These are phyloP conservation scores for Aspergillus bertholletiae DNA, from an alignment of 495 filamentous ascomycete species.

Conservation along the genomic window DNA sequence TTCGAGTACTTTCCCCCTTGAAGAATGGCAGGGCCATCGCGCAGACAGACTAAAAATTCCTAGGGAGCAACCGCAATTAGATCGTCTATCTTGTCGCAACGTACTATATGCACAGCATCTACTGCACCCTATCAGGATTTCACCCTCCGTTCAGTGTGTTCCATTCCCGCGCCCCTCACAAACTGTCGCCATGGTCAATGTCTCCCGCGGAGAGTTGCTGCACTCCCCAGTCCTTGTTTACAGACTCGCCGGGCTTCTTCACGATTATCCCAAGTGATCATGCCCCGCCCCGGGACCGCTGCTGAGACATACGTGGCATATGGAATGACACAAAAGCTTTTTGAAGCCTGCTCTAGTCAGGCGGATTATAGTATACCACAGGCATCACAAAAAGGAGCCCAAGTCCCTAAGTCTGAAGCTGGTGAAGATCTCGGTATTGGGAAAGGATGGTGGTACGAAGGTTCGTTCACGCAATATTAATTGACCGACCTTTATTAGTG, in stretches of 20 bases:
- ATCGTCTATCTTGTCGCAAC: neutral
- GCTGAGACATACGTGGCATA: constrained; percentile 74
- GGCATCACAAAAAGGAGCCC: constrained; percentile 46
- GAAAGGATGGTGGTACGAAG: constrained; percentile 77
- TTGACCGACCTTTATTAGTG: neutral
- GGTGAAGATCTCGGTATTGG: constrained; percentile 78
- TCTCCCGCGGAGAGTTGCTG: neutral
- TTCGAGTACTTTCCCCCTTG: neutral
- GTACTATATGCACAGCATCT: neutral
- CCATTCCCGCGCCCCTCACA: neutral
- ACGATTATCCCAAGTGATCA: constrained; percentile 30
- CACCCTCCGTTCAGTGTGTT: neutral
- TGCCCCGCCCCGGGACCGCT: constrained; percentile 32
- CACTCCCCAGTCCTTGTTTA: neutral
- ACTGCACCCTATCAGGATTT: neutral
- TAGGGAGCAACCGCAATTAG: neutral
- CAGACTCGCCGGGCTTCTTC: constrained; percentile 18
- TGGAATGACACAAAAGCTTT: constrained; percentile 71
- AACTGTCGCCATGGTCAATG: neutral
- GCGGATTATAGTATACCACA: constrained; percentile 70
- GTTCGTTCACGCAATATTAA: constrained; percentile 43
- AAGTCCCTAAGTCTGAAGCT: constrained; percentile 60
- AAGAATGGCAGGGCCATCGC: neutral
- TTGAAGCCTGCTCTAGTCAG: constrained; percentile 70
- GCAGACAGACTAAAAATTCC: neutral